Evolutionary conservation across 257 asterid genomes (phyloP), one percentile per base, ranked within the genome.

Genomic region (Gentiana macrophylla): DNA sequence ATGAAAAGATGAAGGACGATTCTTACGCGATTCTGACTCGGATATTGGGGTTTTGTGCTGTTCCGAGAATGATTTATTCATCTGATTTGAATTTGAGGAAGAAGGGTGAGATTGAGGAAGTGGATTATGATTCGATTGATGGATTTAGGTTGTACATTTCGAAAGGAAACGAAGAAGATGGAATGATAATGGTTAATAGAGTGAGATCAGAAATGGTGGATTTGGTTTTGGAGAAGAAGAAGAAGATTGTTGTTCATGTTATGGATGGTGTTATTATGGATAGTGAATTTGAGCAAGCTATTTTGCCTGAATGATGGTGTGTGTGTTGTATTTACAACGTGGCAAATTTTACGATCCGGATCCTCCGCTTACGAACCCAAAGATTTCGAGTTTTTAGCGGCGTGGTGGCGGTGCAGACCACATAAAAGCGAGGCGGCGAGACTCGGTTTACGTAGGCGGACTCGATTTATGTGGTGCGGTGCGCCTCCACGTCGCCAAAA

Each of bases 181-280:
- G 74, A 33, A 60, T 12, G 66, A 64, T 83, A 56, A 68, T 80
- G 45, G 97, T 79, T 9, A 79, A 86, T 53, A 73, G 81, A 55
- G 73, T 83, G 4, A 82, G 69, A 15, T 69, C 89, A 1, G 77
- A 80, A 66, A 9, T 3, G 38, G 61, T 73, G 50, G 80, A 63
- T 71, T 52, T 81, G 35, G 9, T 41, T 7, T 7, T 4, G 3
- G 8, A 41, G 46, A 53, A 35, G 75, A 24, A 24, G 24, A 24
- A 24, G 24, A 80, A 72, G 49, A 70, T 70, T 0, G 24, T 71
- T 60, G 82, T 79, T 47, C 78, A 81, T 57, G 50, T 79, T 9
- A 79, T 81, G 84, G 68, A 77, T 54, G 84, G 83, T 2, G 90
- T 77, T 12, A 59, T 81, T 1, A 84, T 79, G 90, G 90, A 79